Evolutionary conservation across 768 basidiomycete genomes (phyloP), one percentile per base, ranked within the genome.

Genomic region (Mycena filopes): DNA sequence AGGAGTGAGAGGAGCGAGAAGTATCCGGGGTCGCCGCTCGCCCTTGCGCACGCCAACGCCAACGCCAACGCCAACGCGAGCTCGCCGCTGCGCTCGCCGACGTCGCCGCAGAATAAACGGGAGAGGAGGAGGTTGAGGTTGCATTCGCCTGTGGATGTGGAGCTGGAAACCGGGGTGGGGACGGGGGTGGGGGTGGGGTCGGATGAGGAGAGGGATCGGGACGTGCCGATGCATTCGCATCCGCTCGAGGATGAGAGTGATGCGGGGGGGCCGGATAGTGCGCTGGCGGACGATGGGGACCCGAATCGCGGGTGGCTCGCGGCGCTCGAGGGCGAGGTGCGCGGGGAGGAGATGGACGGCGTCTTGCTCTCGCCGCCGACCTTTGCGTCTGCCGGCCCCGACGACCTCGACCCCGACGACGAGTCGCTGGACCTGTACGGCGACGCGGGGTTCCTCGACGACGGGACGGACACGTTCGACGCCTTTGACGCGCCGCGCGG

Each of bases 311-410:
- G 38, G 33, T 66, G 68, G 63, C 68, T 69, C 29, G 50, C 60
- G 29, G 42, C 64, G 60, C 68, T 69, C 28, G 68, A 69, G 48
- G 68, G 68, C 45, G 62, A 69, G 57, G 68, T 69, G 40, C 26
- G 56, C 26, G 56, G 50, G 33, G 56, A 62, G 53, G 68, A 69
- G 61, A 69, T 69, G 64, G 60, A 69, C 31, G 68, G 60, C 42
- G 60, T 66, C 4, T 2, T 43, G 21, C 64, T 69, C 5, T 66
- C 64, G 23, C 68, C 68, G 31, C 68, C 68, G 6, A 31, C 33
- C 7, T 69, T 69, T n/a, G 68, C 68, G 21, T 23, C 68, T 9
- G 49, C 28, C 2, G 63, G 53, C 36, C 63, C 63, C n/a, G 46
- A 48, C 40, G 55, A 54, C 6, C 18, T 49, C 31, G 68, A 69